phyloP scores from a whole-genome alignment of 1,284 basidiomycete genomes.

The Malassezia brasiliensis region DNA sequence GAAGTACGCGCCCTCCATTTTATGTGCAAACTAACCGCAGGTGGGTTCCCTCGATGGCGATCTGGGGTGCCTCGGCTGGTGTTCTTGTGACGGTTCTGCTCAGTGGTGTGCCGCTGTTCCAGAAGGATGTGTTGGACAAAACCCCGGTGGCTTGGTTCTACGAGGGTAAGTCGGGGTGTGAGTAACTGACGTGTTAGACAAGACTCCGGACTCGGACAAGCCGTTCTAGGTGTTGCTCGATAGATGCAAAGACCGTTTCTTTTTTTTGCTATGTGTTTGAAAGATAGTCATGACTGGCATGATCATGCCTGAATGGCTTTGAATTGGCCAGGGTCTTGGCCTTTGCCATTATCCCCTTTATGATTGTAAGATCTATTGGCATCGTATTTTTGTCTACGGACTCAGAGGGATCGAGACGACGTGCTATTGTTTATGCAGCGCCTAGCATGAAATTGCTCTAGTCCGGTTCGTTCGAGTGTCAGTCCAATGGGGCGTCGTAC shows the following conservation, averaged over 20 bases:
- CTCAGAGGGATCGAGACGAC: too few relatives aligned
- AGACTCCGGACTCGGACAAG: constrained; percentile 17
- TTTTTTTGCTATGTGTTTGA: too few relatives aligned
- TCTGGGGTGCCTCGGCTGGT: constrained; percentile 12
- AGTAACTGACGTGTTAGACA: constrained; percentile 10
- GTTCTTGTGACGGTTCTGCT: constrained; percentile 11
- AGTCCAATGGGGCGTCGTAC: not conserved
- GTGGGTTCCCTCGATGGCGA: constrained; percentile 17
- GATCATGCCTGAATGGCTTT: too few relatives aligned
- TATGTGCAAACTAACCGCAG: constrained; percentile 9
- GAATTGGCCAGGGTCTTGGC: too few relatives aligned
- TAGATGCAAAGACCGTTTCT: not conserved
- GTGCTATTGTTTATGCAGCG: too few relatives aligned
- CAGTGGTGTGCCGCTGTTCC: constrained; percentile 17
- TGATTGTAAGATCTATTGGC: too few relatives aligned
- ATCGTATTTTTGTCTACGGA: too few relatives aligned
- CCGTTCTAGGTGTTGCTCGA: constrained; percentile 8
- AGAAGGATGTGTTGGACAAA: constrained; percentile 15
- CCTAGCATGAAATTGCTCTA: too few relatives aligned
- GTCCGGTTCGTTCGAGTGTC: too few relatives aligned
- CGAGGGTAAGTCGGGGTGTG: constrained; percentile 12
- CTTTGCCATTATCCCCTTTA: too few relatives aligned
- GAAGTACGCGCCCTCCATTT: constrained; percentile 7
- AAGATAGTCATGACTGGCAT: too few relatives aligned
- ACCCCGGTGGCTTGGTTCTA: constrained; percentile 17